Base-by-base conservation (phyloP, 805 yeast genomes). In the Wickerhamomyces ciferrii region DNA sequence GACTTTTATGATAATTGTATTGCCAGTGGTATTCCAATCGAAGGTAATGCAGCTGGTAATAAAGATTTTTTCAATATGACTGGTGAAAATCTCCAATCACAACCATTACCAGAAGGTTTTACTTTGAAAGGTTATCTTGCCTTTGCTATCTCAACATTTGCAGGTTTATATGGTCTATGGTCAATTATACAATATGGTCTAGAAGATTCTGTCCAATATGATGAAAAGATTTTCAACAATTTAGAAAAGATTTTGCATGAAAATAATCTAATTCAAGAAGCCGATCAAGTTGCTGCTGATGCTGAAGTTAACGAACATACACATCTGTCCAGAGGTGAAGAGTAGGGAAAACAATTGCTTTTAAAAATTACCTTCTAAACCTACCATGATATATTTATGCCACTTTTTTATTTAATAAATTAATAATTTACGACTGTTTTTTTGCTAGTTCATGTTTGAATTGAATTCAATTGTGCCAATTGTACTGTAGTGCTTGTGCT, bases 31-130 rank as follows among this genome's bases (percentile, higher is more conserved):
- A 68, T 80, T 15, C 69, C 79, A 24, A 62, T 61, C 34, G 55
- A 53, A 38, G 92, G 92, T 43, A 84, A 85, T 63, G 91, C 95
- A 3, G 92, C 91, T n/a, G 88, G 85, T 8, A 73, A 77, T 43
- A 44, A 67, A 1, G 63, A 76, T 45, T 81, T 84, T 77, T 64
- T 79, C 11, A 71, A 84, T 53, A 62, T 86, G 53, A 50, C 66
- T 1, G 87, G 87, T 5, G 86, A 84, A 56, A 74, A 75, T 35
- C 53, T 71, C 36, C 94, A 86, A 58, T 75, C 77, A 15, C 54
- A 56, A 0, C 84, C 87, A 14, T 70, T 86, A 50, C 92, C 94
- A 0, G 68, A 59, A 7, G 92, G 92, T 0, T 86, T 86, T 66
- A 84, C 91, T 0, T 37, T 63, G 8, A 83, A 79, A 60, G 94